These are phyloP conservation scores for Syncephalastrum contaminatum DNA, from an alignment of 371 early-diverging fungal genomes.

Conservation along the genomic window DNA sequence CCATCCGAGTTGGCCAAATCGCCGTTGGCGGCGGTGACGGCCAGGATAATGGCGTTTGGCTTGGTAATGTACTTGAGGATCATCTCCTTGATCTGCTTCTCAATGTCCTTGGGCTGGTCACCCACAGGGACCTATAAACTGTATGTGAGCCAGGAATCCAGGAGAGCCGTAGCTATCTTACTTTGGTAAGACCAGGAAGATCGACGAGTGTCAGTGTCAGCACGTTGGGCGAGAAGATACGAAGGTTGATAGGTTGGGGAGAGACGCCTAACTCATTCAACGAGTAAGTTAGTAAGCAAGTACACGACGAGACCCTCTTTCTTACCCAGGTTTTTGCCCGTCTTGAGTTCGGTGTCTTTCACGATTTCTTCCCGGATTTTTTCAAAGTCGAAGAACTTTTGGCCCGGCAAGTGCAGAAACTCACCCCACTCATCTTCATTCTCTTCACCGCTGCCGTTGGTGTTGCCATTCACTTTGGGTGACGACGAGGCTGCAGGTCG, in stretches of 20 bases:
- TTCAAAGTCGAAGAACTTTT: slow-evolving; percentile 90
- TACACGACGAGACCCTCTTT: neutral
- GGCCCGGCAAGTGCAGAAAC: slow-evolving; percentile 92
- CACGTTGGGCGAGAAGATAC: slow-evolving; percentile 94
- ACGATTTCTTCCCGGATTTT: slow-evolving; percentile 95
- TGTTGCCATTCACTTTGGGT: slow-evolving; percentile 22
- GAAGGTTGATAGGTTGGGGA: slow-evolving; percentile 93
- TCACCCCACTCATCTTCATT: slow-evolving; percentile 95
- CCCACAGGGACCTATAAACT: slow-evolving; percentile 83
- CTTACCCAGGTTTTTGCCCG: slow-evolving; percentile 85
- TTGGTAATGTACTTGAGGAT: slow-evolving; percentile 93
- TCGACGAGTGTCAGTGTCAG: slow-evolving; percentile 98
- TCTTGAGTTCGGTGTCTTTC: slow-evolving; percentile 90
- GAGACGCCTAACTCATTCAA: slow-evolving; percentile 67
- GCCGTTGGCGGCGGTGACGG: slow-evolving; percentile 98
- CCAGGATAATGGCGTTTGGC: slow-evolving; percentile 96
- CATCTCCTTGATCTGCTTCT: slow-evolving; percentile 97
- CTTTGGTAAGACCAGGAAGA: slow-evolving; percentile 97
- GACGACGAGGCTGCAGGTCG: slow-evolving; percentile 48
- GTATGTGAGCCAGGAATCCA: slow-evolving; percentile 1
- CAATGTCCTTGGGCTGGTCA: slow-evolving; percentile 99
- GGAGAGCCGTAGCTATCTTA: slow-evolving; percentile 12
- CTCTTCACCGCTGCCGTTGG: slow-evolving; percentile 27
- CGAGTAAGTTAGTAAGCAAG: neutral
- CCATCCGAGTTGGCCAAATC: slow-evolving; percentile 99